Conservation (phyloP, 768 basidiomycete species). For the Tricholoma sp. region DNA sequence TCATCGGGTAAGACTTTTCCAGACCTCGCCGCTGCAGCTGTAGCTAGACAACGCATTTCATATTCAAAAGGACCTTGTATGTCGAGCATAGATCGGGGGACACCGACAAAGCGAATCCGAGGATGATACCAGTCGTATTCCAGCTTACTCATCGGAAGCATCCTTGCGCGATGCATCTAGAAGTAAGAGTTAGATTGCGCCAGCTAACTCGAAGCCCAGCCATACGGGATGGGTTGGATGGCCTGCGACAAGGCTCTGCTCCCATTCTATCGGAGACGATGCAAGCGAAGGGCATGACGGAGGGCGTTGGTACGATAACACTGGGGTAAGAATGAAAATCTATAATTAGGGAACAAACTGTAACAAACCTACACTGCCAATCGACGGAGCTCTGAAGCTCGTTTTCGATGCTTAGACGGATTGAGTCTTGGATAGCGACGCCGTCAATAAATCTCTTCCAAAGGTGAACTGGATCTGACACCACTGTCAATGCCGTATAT, state of each 20-base stretch:
- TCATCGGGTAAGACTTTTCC: constrained; percentile 22
- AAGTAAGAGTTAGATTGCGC: constrained; percentile 4
- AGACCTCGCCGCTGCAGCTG: constrained; percentile 27
- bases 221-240: constrained; percentile 57
- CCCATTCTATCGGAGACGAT: constrained; percentile 46
- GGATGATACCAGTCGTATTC: constrained; percentile 54
- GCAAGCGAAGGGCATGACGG: constrained; percentile 36
- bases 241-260: constrained; percentile 53
- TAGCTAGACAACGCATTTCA: constrained; percentile 27
- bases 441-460: constrained; percentile 41
- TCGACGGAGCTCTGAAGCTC: constrained; percentile 39
- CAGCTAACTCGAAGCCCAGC: neutral
- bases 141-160: constrained; percentile 27
- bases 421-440: constrained; percentile 25
- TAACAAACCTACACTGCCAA: constrained; percentile 36
- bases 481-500: constrained; percentile 19
- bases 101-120: constrained; percentile 41
- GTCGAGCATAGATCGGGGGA: constrained; percentile 32
- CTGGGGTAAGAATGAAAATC: constrained; percentile 19
- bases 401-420: constrained; percentile 30
- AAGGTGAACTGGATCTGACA: constrained; percentile 30
- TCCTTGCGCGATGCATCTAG: constrained; percentile 54
- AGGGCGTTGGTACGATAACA: constrained; percentile 33
- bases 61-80: constrained; percentile 40
- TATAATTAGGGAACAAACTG: neutral